phyloP scores from a whole-genome alignment of 345 rosid species.

The Zanthoxylum bungeanum region DNA sequence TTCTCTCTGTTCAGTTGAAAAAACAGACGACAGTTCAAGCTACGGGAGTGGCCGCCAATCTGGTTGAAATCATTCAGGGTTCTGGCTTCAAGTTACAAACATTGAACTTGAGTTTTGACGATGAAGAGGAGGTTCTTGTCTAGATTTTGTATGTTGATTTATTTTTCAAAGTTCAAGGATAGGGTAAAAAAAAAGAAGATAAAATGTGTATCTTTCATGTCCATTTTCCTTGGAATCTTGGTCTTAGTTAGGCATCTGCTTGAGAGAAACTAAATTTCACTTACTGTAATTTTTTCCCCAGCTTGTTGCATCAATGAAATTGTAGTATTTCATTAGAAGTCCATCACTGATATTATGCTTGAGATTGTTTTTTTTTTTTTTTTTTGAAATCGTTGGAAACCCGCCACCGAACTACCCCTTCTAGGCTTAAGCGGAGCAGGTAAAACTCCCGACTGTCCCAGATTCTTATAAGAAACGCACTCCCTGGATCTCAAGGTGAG shows the following conservation, averaged over 20 bases:
- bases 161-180: not conserved
- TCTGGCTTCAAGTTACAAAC: conserved; percentile 90
- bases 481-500: too few species aligned
- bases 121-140: conserved; percentile 57
- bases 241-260: not conserved
- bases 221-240: not conserved
- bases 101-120: conserved; percentile 78
- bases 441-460: too few species aligned
- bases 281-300: not conserved
- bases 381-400: too few species aligned
- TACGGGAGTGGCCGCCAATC: conserved; percentile 78
- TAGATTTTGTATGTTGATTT: conserved; percentile 17
- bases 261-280: not conserved
- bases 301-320: not conserved
- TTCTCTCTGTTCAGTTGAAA: conserved; percentile 41
- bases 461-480: too few species aligned
- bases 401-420: too few species aligned
- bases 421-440: too few species aligned
- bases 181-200: too few species aligned
- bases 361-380: too few species aligned
- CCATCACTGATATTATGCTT: not conserved
- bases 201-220: not conserved
- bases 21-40: conserved; percentile 85
- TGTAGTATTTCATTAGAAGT: not conserved
- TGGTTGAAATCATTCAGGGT: conserved; percentile 80